phyloP scores from a whole-genome alignment of 2,329 filamentous ascomycete species.

The Penicillium sp. region DNA sequence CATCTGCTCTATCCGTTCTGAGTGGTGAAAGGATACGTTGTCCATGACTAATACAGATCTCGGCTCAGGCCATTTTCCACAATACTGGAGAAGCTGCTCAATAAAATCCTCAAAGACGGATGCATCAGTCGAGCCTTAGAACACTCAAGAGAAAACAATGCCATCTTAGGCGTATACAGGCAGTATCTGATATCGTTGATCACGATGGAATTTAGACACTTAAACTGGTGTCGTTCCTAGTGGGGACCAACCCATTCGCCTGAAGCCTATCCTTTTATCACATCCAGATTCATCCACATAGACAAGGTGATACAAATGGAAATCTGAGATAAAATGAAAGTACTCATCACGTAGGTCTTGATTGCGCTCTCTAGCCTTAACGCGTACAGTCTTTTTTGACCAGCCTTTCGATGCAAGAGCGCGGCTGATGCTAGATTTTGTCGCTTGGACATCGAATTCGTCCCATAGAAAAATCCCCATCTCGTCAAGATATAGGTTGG shows the following conservation, averaged over 20 bases:
- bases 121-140: conserved; percentile 30
- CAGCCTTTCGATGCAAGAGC: conserved; percentile 7
- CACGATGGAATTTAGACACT: conserved; percentile 21
- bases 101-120: conserved; percentile 34
- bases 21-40: conserved; percentile 32
- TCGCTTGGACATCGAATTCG: background rate
- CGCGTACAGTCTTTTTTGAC: conserved; percentile 20
- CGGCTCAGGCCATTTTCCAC: conserved; percentile 25
- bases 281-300: conserved; percentile 41
- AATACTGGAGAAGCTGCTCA: conserved; percentile 28
- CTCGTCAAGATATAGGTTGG: conserved; percentile 23
- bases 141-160: conserved; percentile 29
- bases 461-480: conserved; percentile 21
- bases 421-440: background rate
- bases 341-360: background rate
- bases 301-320: conserved; percentile 10
- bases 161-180: conserved; percentile 34
- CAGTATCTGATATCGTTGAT: conserved; percentile 29
- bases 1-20: conserved; percentile 29
- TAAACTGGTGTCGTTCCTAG: conserved; percentile 19
- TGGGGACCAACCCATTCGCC: conserved; percentile 38
- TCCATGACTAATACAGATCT: conserved; percentile 37
- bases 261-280: conserved; percentile 35
- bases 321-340: conserved; percentile 29
- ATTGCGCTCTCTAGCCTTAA: background rate